Base-by-base conservation (phyloP, 1,139 yeast genomes). In the Suhomyces wounanorum region DNA sequence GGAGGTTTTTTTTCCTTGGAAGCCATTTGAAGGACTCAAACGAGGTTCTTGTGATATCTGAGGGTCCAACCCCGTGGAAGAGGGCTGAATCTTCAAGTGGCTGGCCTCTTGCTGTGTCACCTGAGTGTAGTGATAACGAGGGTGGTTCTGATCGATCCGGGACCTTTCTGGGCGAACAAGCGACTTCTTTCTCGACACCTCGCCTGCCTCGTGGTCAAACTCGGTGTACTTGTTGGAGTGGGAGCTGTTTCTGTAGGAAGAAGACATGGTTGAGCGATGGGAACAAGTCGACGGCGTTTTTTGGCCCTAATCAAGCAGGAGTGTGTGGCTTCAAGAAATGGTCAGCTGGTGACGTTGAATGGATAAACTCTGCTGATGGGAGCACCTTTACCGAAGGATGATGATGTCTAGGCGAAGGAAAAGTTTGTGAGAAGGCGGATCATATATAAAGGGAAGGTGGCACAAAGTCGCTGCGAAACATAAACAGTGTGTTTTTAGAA, bases 131-230 rank as follows among this genome's bases (percentile, higher is more conserved):
- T 88, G 92, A 67, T 78, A 87, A 51, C 86, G 83, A 1, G 94
- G 95, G 63, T 88, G 89, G 53, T 78, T 79, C 13, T 82, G 84
- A 57, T 82, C 79, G 55, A 87, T 72, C 50, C 91, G 74, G 45
- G 86, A 83, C 56, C 96, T 77, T 65, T 90, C 96, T 1, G 95
- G 96, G 55, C 89, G 78, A 40, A 89, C 87, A 55, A 90, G 74
- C 1, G 96, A 87, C 61, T 79, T 78, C 63, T 85, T 86, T 50
- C 94, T 68, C 40, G 70, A 64, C 40, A 81, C 48, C 38, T 78
- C 78, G 25, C 80, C 81, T 2, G 80, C 53, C 58, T 80, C 84
- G 1, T 77, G 77, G 61, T 80, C 83, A 53, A 74, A 75, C 57
- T 75, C 80, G 52, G 65, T 71, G 59, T 74, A 76, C 52, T 61